Percentiles rank a stretch among this genome's conserved stretches.
These are phyloP conservation scores for Ascochyta pisi DNA, from an alignment of 2,329 filamentous ascomycete species.

Conservation along the genomic window DNA sequence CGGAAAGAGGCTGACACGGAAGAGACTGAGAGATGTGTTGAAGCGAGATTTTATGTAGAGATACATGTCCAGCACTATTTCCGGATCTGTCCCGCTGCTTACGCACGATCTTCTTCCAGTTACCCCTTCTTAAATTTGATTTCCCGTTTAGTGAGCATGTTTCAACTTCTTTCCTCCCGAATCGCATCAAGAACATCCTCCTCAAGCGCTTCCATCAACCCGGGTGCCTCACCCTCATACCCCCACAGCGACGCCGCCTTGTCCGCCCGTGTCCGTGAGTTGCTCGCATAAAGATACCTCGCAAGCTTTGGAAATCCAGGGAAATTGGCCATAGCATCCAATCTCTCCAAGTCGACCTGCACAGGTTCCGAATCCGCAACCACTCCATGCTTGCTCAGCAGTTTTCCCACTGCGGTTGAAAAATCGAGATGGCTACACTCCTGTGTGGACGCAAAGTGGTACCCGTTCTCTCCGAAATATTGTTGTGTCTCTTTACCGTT, in stretches of 20 bases:
- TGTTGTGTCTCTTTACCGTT: conserved; percentile 48
- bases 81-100: too few relatives aligned
- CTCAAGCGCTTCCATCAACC: conserved; percentile 55
- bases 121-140: too few relatives aligned
- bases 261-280: conserved; percentile 63
- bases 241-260: conserved; percentile 62
- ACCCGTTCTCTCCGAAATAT: conserved; percentile 60
- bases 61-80: too few relatives aligned
- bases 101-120: too few relatives aligned
- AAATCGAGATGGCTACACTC: conserved; percentile 41
- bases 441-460: conserved; percentile 56
- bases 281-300: conserved; percentile 54
- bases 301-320: conserved; percentile 30
- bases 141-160: too few relatives aligned
- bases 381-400: conserved; percentile 36
- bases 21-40: too few relatives aligned
- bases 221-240: conserved; percentile 61
- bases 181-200: conserved; percentile 30
- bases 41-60: too few relatives aligned
- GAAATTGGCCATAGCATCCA: conserved; percentile 35
- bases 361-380: conserved; percentile 32
- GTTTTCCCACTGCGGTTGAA: conserved; percentile 29
- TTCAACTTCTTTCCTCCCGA: too few relatives aligned
- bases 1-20: too few relatives aligned
- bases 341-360: conserved; percentile 28